Percentiles rank a stretch among this genome's conserved stretches.
Evolutionary conservation across 2,329 filamentous ascomycete genomes (phyloP).

Genomic region (Trichoderma sp.): DNA sequence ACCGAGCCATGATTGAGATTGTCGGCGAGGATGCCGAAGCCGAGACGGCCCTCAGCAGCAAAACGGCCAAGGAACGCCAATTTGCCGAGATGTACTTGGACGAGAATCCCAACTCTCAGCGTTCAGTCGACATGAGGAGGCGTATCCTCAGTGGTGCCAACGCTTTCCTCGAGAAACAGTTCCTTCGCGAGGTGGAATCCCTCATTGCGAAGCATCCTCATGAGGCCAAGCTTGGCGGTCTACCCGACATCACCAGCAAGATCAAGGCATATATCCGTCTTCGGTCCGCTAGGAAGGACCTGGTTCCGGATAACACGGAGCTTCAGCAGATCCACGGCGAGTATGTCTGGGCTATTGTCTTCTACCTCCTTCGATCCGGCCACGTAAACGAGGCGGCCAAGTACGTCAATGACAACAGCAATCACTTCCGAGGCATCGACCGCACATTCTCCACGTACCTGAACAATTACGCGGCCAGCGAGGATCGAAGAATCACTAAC

Average conservation of each 20-base stretch:
- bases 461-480: conserved; percentile 75
- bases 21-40: conserved; percentile 69
- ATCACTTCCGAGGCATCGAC: conserved; percentile 86
- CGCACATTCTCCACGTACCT: conserved; percentile 88
- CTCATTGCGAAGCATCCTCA: conserved; percentile 80
- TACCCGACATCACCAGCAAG: conserved; percentile 85
- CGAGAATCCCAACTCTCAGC: conserved; percentile 65
- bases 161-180: conserved; percentile 76
- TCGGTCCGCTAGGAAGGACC: conserved; percentile 75
- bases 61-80: conserved; percentile 71
- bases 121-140: conserved; percentile 70
- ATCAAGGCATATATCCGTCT: conserved; percentile 90
- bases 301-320: conserved; percentile 78
- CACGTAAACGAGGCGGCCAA: conserved; percentile 80
- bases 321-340: conserved; percentile 80
- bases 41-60: conserved; percentile 60
- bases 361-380: conserved; percentile 85
- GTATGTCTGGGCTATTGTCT: conserved; percentile 91
- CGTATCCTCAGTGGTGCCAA: conserved; percentile 80
- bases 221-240: conserved; percentile 86
- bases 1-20: conserved; percentile 77
- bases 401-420: conserved; percentile 79
- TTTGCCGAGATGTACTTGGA: conserved; percentile 79
- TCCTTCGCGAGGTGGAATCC: conserved; percentile 74
- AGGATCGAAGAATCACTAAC: conserved; percentile 72